Evolutionary conservation across 306 rosid species (phyloP).

Genomic region (Leucaena leucocephala): DNA sequence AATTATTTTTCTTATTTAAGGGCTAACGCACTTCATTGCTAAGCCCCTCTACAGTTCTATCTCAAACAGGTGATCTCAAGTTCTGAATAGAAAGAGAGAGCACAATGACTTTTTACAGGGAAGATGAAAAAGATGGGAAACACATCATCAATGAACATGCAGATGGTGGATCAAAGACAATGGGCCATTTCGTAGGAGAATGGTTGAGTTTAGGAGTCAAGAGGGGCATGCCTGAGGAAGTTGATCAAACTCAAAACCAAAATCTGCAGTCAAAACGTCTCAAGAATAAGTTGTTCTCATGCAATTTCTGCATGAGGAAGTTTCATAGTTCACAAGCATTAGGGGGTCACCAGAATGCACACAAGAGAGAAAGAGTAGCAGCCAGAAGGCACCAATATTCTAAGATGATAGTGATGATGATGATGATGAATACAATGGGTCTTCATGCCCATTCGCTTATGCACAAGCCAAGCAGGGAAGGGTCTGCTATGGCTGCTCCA

Average conservation of each 20-base stretch:
- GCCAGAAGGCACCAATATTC: constrained; percentile 53
- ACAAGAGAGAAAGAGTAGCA: constrained; percentile 87
- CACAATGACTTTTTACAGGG: constrained; percentile 42
- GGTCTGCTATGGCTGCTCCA: constrained; percentile 45
- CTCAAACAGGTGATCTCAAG: constrained; percentile 14
- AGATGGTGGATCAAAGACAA: constrained; percentile 26
- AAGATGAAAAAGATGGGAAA: neutral
- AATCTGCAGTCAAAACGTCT: constrained; percentile 42
- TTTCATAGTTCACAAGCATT: constrained; percentile 93
- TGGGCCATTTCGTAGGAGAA: constrained; percentile 40
- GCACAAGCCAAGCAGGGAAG: constrained; percentile 53
- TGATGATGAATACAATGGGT: constrained; percentile 12
- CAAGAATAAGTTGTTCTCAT: constrained; percentile 65
- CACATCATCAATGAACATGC: neutral
- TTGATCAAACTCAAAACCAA: constrained; percentile 2
- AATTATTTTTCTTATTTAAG: constrained; percentile 40
- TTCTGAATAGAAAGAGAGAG: constrained; percentile 1
- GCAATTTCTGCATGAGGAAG: constrained; percentile 86
- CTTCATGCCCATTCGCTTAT: constrained; percentile 64
- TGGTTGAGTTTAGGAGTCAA: constrained; percentile 69
- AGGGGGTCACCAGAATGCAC: constrained; percentile 97
- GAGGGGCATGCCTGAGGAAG: constrained; percentile 16
- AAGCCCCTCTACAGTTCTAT: constrained; percentile 30
- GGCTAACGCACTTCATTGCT: constrained; percentile 18
- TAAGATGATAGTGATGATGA: constrained; percentile 43